phyloP scores from a whole-genome alignment of 345 rosid species.

The Eutrema heterophyllum region DNA sequence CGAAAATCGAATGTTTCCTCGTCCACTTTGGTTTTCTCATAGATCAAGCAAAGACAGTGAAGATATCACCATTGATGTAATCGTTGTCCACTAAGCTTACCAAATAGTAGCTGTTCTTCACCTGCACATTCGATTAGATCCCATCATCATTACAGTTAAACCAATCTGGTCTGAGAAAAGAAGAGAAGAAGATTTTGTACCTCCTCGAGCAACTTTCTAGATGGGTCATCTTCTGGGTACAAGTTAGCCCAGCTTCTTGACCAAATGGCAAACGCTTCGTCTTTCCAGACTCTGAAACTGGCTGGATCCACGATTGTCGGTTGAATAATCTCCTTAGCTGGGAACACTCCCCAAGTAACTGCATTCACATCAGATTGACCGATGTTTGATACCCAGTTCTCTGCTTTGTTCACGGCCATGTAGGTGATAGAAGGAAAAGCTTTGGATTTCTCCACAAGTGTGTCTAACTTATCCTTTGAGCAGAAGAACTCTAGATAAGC shows the following conservation, averaged over 20 bases:
- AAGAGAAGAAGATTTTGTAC: slow-evolving; percentile 30
- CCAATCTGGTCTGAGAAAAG: neutral
- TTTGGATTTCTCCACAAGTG: slow-evolving; percentile 66
- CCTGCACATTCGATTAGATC: slow-evolving; percentile 42
- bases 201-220: slow-evolving; percentile 70
- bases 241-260: slow-evolving; percentile 75
- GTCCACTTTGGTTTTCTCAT: neutral
- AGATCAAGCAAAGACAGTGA: slow-evolving; percentile 29
- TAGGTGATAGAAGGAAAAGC: slow-evolving; percentile 52
- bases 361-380: slow-evolving; percentile 62
- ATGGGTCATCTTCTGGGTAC: slow-evolving; percentile 67
- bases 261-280: slow-evolving; percentile 98
- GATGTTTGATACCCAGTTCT: slow-evolving; percentile 54
- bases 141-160: neutral
- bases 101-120: slow-evolving; percentile 69
- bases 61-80: slow-evolving; percentile 30
- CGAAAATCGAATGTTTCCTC: slow-evolving; percentile 7
- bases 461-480: slow-evolving; percentile 58
- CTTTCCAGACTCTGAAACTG: slow-evolving; percentile 94
- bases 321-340: slow-evolving; percentile 80
- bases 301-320: slow-evolving; percentile 98
- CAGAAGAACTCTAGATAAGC: slow-evolving; percentile 97
- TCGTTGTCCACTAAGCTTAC: slow-evolving; percentile 60
- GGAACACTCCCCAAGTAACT: slow-evolving; percentile 97
- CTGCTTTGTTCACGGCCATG: slow-evolving; percentile 68